phyloP scores from a whole-genome alignment of 225 moss, liverwort and hornwort genomes.

The Thuidium tamariscinum region DNA sequence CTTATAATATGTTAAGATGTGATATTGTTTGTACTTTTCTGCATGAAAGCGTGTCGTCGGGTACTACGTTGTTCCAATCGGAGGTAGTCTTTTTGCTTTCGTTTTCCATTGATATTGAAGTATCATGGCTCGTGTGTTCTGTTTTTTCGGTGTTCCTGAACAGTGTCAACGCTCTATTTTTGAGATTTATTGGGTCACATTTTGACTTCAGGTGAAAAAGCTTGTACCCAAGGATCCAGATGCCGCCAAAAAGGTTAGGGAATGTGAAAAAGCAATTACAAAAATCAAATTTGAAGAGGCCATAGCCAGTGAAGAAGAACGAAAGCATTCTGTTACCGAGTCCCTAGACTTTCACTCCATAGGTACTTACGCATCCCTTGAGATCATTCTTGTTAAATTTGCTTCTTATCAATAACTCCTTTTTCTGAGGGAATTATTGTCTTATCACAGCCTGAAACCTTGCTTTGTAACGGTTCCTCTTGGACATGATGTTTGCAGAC shows the following conservation, averaged over 20 bases:
- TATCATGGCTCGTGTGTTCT: background rate
- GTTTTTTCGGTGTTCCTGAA: background rate
- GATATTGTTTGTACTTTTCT: background rate
- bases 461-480: background rate
- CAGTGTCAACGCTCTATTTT: background rate
- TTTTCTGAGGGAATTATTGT: background rate
- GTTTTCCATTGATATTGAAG: background rate
- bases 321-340: conserved; percentile 52
- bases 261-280: conserved; percentile 84
- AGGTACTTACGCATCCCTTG: conserved; percentile 24
- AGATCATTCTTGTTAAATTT: background rate
- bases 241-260: conserved; percentile 79
- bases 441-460: background rate
- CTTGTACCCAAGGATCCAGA: conserved; percentile 96
- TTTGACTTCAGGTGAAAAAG: conserved; percentile 58
- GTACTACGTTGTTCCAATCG: background rate
- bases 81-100: background rate
- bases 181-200: background rate
- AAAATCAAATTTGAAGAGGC: conserved; percentile 93
- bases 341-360: conserved; percentile 59
- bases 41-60: background rate
- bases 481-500: background rate
- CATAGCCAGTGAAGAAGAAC: conserved; percentile 54
- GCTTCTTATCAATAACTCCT: background rate
- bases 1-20: background rate